Evolutionary conservation across 1,284 basidiomycete genomes (phyloP), one percentile per base, ranked within the genome.

Genomic region (Baeospora myosura): DNA sequence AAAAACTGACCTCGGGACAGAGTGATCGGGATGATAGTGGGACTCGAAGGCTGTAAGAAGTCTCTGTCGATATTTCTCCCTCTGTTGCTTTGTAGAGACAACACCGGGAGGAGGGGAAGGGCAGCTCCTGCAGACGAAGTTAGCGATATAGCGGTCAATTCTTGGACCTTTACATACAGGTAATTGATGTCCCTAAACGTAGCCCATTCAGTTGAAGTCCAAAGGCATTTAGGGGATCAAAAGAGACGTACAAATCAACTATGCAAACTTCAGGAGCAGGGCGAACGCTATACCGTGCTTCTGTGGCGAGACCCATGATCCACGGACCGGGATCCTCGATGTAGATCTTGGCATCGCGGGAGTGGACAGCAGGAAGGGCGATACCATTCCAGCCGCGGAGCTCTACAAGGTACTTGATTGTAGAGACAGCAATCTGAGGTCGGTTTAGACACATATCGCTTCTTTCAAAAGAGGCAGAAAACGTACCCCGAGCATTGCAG

Each of bases 371-470:
- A 17, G 88, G 76, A 12, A 92, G 73, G 8, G 87, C 80, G 43
- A 95, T 79, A 3, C 95, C 95, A 53, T 78, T 87, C 94, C 94
- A 98, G 6, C 92, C 92, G 38, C 93, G 81, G 35, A 95, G 65
- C 63, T 98, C 95, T 42, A 96, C 87, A 36, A 98, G 75, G 57
- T 95, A 94, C 60, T 85, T 88, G 65, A 96, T 74, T 2, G 92
- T 93, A 46, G 80, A 80, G 16, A 95, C 91, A 3, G 90, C 89
- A 51, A 87, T 80, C 78, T 81, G 48, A 29, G n/a, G 16, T 23
- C 28, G 11, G 8, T 20, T 11, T 7, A 10, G 7, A 25, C 21
- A 12, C 5, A 28, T 17, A 14, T 17, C 32, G n/a, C n/a, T n/a
- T 8, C 33, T 21, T 23, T 5, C 16, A 20, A 8, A 25, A 28